phyloP scores from a whole-genome alignment of 2,329 filamentous ascomycete genomes.

The Coniochaeta pulveracea region DNA sequence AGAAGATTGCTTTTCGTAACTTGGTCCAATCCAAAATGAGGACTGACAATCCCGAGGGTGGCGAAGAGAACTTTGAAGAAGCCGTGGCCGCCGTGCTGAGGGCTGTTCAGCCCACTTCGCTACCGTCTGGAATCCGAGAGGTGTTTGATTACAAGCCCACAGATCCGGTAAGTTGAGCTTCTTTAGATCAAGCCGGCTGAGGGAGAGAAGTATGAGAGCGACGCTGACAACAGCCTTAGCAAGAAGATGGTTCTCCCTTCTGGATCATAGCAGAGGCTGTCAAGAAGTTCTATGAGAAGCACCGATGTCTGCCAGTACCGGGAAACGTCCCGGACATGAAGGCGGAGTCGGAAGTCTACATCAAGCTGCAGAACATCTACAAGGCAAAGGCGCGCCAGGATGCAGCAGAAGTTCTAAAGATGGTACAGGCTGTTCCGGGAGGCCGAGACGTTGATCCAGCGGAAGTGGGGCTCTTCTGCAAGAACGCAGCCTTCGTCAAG shows the following conservation, averaged over 20 bases:
- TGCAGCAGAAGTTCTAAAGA: slow-evolving; percentile 58
- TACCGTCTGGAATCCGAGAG: slow-evolving; percentile 60
- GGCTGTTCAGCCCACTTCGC: slow-evolving; percentile 57
- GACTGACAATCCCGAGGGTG: slow-evolving; percentile 66
- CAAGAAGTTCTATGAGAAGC: slow-evolving; percentile 60
- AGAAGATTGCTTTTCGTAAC: slow-evolving; percentile 75
- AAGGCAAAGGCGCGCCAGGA: slow-evolving; percentile 78
- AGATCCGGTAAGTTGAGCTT: slow-evolving; percentile 38
- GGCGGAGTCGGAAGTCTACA: slow-evolving; percentile 80
- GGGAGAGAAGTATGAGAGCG: background rate
- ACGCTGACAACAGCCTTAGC: slow-evolving; percentile 12
- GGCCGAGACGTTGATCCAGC: slow-evolving; percentile 48
- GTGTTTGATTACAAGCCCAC: slow-evolving; percentile 59
- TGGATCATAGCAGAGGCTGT: slow-evolving; percentile 84
- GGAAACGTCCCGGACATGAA: slow-evolving; percentile 97
- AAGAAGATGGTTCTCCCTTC: slow-evolving; percentile 50
- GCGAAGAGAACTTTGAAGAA: slow-evolving; percentile 96
- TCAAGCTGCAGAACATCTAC: slow-evolving; percentile 85
- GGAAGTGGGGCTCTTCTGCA: slow-evolving; percentile 88
- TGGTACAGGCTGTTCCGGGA: slow-evolving; percentile 40
- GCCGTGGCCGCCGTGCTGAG: slow-evolving; percentile 81
- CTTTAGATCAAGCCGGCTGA: slow-evolving; percentile 7
- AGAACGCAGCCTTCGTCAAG: slow-evolving; percentile 87
- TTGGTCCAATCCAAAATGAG: slow-evolving; percentile 57
- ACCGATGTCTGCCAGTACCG: slow-evolving; percentile 68